Evolutionary conservation across 177 flowering plant species (phyloP).

Genomic region (Vitis hybrid): DNA sequence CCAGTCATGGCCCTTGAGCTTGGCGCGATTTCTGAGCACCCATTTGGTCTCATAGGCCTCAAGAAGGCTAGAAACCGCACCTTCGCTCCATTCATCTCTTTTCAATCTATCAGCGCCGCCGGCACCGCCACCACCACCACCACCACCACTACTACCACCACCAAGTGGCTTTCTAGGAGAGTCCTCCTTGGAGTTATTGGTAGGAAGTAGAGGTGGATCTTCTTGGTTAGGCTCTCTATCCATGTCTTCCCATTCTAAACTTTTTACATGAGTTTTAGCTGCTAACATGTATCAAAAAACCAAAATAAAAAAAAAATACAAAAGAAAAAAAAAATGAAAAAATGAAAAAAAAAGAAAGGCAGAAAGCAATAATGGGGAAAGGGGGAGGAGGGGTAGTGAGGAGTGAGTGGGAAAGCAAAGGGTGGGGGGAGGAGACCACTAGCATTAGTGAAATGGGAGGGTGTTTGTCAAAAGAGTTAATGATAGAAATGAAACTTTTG

Average conservation of each 20-base stretch:
- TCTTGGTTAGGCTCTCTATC: constrained; percentile 41
- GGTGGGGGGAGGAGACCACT: constrained; percentile 35
- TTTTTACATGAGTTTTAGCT: constrained; percentile 17
- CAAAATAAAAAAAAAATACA: background rate
- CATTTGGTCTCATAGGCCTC: constrained; percentile 89
- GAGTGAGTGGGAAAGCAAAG: background rate
- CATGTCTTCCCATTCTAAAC: constrained; percentile 44
- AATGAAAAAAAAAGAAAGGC: background rate
- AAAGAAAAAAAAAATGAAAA: background rate
- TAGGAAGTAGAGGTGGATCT: constrained; percentile 31
- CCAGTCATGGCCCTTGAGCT: constrained; percentile 97
- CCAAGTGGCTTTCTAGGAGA: constrained; percentile 24
- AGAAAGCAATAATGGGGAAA: constrained; percentile 9
- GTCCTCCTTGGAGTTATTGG: constrained; percentile 22
- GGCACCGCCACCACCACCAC: constrained; percentile 7
- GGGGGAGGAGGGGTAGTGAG: background rate
- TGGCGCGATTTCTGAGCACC: constrained; percentile 84
- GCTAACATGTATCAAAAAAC: constrained; percentile 21
- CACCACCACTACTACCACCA: constrained; percentile 2
- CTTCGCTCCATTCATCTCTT: constrained; percentile 97
- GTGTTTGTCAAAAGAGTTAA: constrained; percentile 45
- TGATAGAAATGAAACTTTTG: constrained; percentile 14
- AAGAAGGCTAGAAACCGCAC: constrained; percentile 77
- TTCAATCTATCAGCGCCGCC: constrained; percentile 52
- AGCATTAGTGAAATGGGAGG: constrained; percentile 27